Evolutionary conservation across 805 yeast genomes (phyloP), one percentile per base, ranked within the genome.

Genomic region (Metschnikowia aberdeeniae): DNA sequence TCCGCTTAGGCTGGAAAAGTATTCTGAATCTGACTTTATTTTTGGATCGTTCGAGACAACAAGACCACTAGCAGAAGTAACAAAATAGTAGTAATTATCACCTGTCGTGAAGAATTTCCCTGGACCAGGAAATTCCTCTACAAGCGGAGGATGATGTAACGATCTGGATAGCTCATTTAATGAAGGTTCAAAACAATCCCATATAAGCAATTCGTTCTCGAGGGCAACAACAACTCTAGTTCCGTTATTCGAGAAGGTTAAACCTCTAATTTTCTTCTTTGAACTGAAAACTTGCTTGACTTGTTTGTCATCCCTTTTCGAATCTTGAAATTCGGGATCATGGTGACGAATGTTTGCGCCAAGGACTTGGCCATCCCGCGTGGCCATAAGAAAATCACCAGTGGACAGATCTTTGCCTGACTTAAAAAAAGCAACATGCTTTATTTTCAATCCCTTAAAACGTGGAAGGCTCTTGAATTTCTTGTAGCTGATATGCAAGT

Each of bases 391-490:
- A 36, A 68, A 61, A 26, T 66, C 69, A 0, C 64, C 67, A 3
- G 73, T 59, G 5, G 54, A 41, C 9, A 38, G 44, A n/a, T 39
- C 32, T 22, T 43, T 37, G 6, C 31, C 38, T 13, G 42, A 27
- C 6, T 29, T 45, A 24, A 44, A 8, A 6, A 69, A 64, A 2
- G 55, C 56, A 24, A 71, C 47, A 19, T 49, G 48, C 12, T 43
- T 20, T 63, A 72, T 59, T 54, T 66, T 62, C 11, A 70, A 44
- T 6, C 77, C 77, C 47, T 73, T 76, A 45, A 82, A 58, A 45
- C 78, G 75, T 7, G 70, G 50, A 27, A 84, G 59, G 12, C 59
- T 58, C 46, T 72, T 72, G 50, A 73, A 71, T 13, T 65, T 67
- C 2, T 61, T 58, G 9, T 77, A 62, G 4, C 62, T 61, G n/a